phyloP scores from a whole-genome alignment of 2,329 filamentous ascomycete genomes.

The Albifimbria verrucaria region DNA sequence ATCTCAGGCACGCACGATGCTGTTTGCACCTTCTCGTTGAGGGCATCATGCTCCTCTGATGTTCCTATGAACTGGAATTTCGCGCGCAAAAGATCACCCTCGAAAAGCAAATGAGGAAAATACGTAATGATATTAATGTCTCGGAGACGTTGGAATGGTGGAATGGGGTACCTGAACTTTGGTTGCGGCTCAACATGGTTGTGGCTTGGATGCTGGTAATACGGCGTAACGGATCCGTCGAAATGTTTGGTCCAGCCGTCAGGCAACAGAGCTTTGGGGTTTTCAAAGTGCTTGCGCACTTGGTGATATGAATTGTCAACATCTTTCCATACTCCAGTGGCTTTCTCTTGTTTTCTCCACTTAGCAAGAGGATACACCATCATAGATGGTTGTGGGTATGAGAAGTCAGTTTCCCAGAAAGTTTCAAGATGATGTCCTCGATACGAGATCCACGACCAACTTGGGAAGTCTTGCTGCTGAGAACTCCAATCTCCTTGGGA shows the following conservation, averaged over 20 bases:
- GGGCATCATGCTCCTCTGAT: background rate
- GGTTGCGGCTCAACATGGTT: conserved; percentile 1
- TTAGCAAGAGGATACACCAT: background rate
- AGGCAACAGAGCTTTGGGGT: conserved; percentile 1
- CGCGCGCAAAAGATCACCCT: conserved; percentile 2
- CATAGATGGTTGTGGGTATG: conserved; percentile 2
- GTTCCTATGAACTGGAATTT: conserved; percentile 4
- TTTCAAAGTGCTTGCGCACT: conserved; percentile 6
- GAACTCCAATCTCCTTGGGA: background rate
- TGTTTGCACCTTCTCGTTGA: conserved; percentile 2
- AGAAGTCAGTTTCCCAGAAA: conserved; percentile 5
- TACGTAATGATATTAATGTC: background rate
- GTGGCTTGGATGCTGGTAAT: conserved; percentile 5
- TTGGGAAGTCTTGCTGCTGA: conserved; percentile 1
- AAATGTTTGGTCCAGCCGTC: conserved; percentile 7
- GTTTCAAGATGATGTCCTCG: conserved; percentile 2
- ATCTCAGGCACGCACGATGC: conserved; percentile 3
- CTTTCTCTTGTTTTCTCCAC: conserved; percentile 6
- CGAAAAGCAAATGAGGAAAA: conserved; percentile 4
- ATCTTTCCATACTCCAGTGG: conserved; percentile 4
- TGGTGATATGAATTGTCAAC: conserved; percentile 8
- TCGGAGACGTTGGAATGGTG: background rate
- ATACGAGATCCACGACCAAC: conserved; percentile 9
- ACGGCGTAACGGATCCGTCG: background rate
- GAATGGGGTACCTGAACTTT: conserved; percentile 6